Conservation (phyloP, 441 rosid genomes). For the Pelargonium fulgidum region DNA sequence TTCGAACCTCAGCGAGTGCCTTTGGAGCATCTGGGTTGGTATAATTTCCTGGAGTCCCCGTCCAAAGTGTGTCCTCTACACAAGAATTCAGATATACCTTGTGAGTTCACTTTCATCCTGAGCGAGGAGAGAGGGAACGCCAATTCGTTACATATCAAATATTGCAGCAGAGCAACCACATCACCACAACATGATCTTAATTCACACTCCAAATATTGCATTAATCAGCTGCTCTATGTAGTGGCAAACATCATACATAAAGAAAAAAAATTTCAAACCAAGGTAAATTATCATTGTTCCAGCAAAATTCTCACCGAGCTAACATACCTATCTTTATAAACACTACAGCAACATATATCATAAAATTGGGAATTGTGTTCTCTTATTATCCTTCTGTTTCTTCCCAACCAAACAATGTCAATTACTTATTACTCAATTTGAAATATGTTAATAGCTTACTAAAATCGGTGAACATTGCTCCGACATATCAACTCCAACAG, state of each 20-base stretch:
- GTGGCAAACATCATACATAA: no score
- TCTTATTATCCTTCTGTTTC: neutral
- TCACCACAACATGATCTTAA: no score
- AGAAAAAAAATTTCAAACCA: neutral
- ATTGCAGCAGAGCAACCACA: neutral
- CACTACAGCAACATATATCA: neutral
- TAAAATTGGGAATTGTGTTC: neutral
- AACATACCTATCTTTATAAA: no score
- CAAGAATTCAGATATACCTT: constrained; percentile 11
- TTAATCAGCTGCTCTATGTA: no score
- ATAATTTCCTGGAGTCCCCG: constrained; percentile 69
- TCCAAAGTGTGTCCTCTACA: constrained; percentile 88
- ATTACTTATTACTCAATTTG: no score
- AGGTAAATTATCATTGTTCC: no score
- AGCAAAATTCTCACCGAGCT: no score
- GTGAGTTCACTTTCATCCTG: neutral
- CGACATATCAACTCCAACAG: neutral
- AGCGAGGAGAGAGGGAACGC: neutral
- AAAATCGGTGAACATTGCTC: no score
- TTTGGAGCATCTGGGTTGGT: constrained; percentile 55
- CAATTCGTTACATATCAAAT: neutral
- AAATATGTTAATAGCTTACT: no score
- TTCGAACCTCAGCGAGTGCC: constrained; percentile 61
- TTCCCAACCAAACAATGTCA: neutral
- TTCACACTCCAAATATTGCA: no score